Conservation (phyloP, 2,329 filamentous ascomycete genomes). For the Phialocephala sp. region DNA sequence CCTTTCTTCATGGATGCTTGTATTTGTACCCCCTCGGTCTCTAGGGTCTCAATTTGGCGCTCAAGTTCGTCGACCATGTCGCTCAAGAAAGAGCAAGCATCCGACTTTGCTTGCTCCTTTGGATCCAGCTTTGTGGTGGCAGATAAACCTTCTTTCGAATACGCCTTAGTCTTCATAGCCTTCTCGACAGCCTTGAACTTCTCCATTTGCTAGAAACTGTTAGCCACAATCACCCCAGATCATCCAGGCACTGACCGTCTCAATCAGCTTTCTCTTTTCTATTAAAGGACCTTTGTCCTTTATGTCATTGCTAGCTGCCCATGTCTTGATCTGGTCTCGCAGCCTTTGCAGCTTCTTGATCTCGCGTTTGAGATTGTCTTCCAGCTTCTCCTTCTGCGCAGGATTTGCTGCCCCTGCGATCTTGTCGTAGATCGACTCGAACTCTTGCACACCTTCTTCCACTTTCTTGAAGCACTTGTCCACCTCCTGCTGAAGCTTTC, state of each 20-base stretch:
- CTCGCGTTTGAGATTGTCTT: slow-evolving; percentile 97
- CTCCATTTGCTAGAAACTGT: slow-evolving; percentile 85
- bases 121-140: slow-evolving; percentile 93
- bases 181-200: slow-evolving; percentile 99
- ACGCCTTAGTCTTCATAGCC: slow-evolving; percentile 99
- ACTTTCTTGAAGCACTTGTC: slow-evolving; percentile 99
- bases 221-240: slow-evolving; percentile 33
- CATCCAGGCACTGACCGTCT: slow-evolving; percentile 70
- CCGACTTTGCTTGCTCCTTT: slow-evolving; percentile 94
- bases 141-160: slow-evolving; percentile 95
- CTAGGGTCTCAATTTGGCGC: slow-evolving; percentile 88
- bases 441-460: slow-evolving; percentile 86
- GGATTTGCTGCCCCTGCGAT: slow-evolving; percentile 91
- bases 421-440: slow-evolving; percentile 97
- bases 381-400: slow-evolving; percentile 96
- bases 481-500: slow-evolving; percentile 97
- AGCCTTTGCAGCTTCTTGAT: slow-evolving; percentile 99
- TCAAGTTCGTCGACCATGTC: slow-evolving; percentile 91
- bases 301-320: slow-evolving; percentile 97
- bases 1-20: slow-evolving; percentile 93
- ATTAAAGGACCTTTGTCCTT: slow-evolving; percentile 97
- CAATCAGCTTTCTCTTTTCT: slow-evolving; percentile 94
- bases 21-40: slow-evolving; percentile 87
- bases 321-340: slow-evolving; percentile 99
- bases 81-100: slow-evolving; percentile 84